Percentiles rank a stretch among this genome's conserved stretches.
Conservation (phyloP, 306 rosid species). For the Prunus padus region DNA sequence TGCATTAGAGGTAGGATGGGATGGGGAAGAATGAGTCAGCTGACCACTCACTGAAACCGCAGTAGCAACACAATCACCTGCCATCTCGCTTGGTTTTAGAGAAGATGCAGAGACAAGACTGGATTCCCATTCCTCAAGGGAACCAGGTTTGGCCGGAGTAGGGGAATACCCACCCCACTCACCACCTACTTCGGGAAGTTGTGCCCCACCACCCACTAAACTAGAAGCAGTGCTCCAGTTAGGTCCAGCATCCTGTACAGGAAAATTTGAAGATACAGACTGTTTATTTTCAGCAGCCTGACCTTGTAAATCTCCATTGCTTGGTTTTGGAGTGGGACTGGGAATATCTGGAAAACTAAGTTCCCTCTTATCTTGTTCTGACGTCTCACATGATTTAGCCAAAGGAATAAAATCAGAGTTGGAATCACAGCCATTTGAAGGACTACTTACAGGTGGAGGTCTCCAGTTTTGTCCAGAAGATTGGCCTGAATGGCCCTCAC, state of each 20-base stretch:
- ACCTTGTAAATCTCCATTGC: constrained; percentile 22
- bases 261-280: constrained; percentile 38
- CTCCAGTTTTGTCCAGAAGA: constrained; percentile 74
- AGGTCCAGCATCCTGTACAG: constrained; percentile 48
- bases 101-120: constrained; percentile 52
- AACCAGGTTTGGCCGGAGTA: constrained; percentile 40
- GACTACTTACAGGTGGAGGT: constrained; percentile 33
- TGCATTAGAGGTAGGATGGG: constrained; percentile 52
- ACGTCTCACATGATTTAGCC: constrained; percentile 34
- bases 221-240: constrained; percentile 63
- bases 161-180: constrained; percentile 46
- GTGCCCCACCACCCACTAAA: constrained; percentile 38
- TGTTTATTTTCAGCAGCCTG: constrained; percentile 37
- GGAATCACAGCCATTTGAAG: constrained; percentile 48
- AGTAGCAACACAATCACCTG: constrained; percentile 36
- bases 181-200: constrained; percentile 37
- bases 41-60: constrained; percentile 44
- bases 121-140: constrained; percentile 61
- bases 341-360: constrained; percentile 31
- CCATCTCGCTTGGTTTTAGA: constrained; percentile 39
- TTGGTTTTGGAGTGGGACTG: constrained; percentile 26
- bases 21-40: constrained; percentile 45
- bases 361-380: constrained; percentile 31
- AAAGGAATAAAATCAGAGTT: constrained; percentile 36
- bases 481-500: constrained; percentile 71